Evolutionary conservation across 2,329 filamentous ascomycete species (phyloP), one percentile per base, ranked within the genome.

Genomic region (Diplocarpon mali): DNA sequence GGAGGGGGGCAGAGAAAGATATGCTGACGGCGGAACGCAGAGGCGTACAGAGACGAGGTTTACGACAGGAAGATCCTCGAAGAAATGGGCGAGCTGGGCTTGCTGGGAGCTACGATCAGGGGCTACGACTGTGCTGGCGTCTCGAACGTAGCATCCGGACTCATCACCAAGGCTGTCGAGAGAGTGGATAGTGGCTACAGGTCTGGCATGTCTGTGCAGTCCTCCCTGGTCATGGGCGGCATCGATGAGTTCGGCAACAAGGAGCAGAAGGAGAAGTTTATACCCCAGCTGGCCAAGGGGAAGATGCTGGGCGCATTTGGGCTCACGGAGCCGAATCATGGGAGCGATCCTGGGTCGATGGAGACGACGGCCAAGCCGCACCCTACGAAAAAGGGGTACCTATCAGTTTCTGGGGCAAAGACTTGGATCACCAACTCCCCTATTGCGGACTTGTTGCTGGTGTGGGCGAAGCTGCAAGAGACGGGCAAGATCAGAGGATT

Each of bases 401-500:
- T 82, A 57, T 75, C 80, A 35, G 67, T 95, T 30, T 86, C 80
- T 37, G 88, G 88, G 1, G 69, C 84, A 40, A 95, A 95, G 71
- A 95, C 89, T 0, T 95, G 88, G 88, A 95, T 95, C 62, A 95
- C 88, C 12, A 95, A 95, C 65, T 90, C 85, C 7, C 88, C 88
- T 3, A 93, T 95, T 56, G 78, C 87, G 1, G 86, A 94, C 56
- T 73, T 94, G 2, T 67, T 93, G 42, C 67, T 95, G 52, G 80
- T 95, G 1, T 98, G 92, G 92, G 92, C 90, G 1, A 95, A 94
- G 69, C 68, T 95, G 38, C 78, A 92, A 52, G 83, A 84, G 56
- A 93, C 87, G 16, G 89, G 88, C 51, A 95, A 94, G 72, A 96
- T 98, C 54, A 78, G 85, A 38, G 92, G 92, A 0, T 98, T 96